Evolutionary conservation across 192 early-diverging fungal genomes (phyloP).

Genomic region (Coemansia sp.): DNA sequence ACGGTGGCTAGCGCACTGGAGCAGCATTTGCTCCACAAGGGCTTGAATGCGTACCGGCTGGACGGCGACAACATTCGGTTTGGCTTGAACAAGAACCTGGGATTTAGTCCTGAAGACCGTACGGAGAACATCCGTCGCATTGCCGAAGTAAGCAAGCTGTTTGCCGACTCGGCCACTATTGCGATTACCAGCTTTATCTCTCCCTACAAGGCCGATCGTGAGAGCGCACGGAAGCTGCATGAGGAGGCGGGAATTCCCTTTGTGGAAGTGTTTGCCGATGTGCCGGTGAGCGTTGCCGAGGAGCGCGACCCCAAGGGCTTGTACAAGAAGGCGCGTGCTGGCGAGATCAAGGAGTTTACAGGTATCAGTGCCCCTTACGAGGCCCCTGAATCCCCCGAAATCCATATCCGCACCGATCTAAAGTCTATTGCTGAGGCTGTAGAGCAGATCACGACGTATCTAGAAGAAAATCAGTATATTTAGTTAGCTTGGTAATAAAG

Average conservation of each 20-base stretch:
- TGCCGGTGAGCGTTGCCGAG: constrained; percentile 82
- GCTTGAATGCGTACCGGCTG: constrained; percentile 79
- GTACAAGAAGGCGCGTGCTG: constrained; percentile 92
- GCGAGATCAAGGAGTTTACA: constrained; percentile 95
- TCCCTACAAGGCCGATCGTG: constrained; percentile 81
- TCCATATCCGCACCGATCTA: constrained; percentile 80
- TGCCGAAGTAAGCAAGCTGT: constrained; percentile 82
- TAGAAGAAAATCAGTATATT: constrained; percentile 26
- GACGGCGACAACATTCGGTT: constrained; percentile 99
- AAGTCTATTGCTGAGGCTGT: constrained; percentile 58
- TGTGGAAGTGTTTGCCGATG: constrained; percentile 86
- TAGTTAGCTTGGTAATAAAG: neutral
- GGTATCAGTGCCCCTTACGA: constrained; percentile 93
- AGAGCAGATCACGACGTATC: constrained; percentile 32
- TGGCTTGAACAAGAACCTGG: constrained; percentile 92
- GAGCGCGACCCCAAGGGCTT: constrained; percentile 92
- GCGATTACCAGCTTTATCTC: constrained; percentile 90
- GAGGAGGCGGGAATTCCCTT: constrained; percentile 75
- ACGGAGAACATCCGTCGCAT: constrained; percentile 95
- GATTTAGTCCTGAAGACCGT: constrained; percentile 86
- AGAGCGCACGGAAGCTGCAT: constrained; percentile 75
- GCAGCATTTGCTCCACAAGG: constrained; percentile 75
- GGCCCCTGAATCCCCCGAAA: constrained; percentile 75
- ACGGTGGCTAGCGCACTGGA: constrained; percentile 89
- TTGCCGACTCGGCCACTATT: constrained; percentile 80